A percentile compares a stretch with the other conserved stretches of the same genome.
phyloP scores from a whole-genome alignment of 169 alveolate species.

The Plasmodium sp. region DNA sequence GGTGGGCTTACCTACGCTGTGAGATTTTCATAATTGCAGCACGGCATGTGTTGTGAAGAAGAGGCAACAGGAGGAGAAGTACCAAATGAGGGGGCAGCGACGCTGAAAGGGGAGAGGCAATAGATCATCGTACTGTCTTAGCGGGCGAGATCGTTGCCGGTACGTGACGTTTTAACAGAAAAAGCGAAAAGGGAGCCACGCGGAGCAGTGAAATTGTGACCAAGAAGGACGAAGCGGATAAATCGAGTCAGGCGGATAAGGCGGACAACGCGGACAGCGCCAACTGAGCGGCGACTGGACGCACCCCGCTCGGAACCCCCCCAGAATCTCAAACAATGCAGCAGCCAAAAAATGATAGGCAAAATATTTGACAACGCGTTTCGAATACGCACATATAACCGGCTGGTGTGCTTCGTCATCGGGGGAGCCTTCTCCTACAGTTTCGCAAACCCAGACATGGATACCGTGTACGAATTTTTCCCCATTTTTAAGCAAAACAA shows the following conservation, averaged over 20 bases:
- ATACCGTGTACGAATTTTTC: conserved; percentile 81
- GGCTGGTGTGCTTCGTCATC: conserved; percentile 41
- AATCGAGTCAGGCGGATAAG: not conserved
- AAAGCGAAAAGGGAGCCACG: not conserved
- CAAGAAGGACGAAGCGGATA: not conserved
- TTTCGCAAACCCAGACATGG: conserved; percentile 83
- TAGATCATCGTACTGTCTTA: not conserved
- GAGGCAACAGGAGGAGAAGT: not conserved
- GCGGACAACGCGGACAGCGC: not conserved
- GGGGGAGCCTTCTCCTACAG: conserved; percentile 80
- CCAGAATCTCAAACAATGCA: not conserved
- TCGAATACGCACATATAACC: conserved; percentile 59
- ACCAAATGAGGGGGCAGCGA: not conserved
- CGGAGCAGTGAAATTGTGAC: not conserved
- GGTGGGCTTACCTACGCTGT: not conserved
- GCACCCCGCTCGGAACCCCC: not conserved
- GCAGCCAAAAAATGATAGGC: conserved; percentile 39
- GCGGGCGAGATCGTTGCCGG: not conserved
- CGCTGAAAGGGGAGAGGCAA: not conserved
- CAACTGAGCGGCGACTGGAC: not conserved
- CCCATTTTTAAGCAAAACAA: conserved; percentile 82
- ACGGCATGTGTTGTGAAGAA: not conserved
- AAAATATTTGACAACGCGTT: conserved; percentile 69
- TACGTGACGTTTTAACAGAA: not conserved
- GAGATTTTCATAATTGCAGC: not conserved